Conservation (phyloP, 768 basidiomycete species). For the Boletus insuetus region DNA sequence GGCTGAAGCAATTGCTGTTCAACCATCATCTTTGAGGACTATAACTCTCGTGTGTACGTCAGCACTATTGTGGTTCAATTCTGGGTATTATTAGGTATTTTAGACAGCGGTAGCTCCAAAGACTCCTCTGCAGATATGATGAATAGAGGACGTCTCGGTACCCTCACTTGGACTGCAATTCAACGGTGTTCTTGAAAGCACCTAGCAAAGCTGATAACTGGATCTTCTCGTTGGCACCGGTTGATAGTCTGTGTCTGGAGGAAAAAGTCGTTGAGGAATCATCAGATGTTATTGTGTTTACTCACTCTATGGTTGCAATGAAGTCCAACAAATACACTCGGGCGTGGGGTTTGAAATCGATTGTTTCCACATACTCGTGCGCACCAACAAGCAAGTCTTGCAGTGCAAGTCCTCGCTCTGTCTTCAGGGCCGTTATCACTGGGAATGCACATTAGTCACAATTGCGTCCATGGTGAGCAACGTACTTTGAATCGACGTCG, state of each 20-base stretch:
- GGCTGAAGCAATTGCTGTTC: neutral
- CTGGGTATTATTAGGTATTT: neutral
- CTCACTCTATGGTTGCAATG: slow-evolving; percentile 93
- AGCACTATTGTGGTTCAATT: neutral
- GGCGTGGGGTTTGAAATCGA: slow-evolving; percentile 85
- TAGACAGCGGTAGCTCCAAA: neutral
- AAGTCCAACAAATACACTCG: slow-evolving; percentile 90
- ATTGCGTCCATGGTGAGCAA: slow-evolving; percentile 3
- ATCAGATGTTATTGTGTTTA: slow-evolving; percentile 4
- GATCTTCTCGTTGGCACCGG: slow-evolving; percentile 92
- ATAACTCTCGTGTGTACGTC: neutral
- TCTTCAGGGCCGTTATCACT: slow-evolving; percentile 89
- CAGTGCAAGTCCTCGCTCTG: slow-evolving; percentile 88
- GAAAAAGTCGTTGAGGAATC: neutral
- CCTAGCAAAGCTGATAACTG: slow-evolving; percentile 90
- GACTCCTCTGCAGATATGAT: neutral
- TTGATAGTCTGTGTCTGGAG: slow-evolving; percentile 80
- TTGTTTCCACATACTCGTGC: slow-evolving; percentile 83
- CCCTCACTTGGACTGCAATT: slow-evolving; percentile 53
- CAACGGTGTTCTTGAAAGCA: slow-evolving; percentile 91
- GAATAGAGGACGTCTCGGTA: too few species aligned
- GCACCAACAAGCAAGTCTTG: slow-evolving; percentile 92
- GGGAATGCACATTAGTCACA: neutral
- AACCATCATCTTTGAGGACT: too few species aligned
- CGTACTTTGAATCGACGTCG: slow-evolving; percentile 81